Base-by-base conservation (phyloP, 768 basidiomycete species). In the Russula earlei region DNA sequence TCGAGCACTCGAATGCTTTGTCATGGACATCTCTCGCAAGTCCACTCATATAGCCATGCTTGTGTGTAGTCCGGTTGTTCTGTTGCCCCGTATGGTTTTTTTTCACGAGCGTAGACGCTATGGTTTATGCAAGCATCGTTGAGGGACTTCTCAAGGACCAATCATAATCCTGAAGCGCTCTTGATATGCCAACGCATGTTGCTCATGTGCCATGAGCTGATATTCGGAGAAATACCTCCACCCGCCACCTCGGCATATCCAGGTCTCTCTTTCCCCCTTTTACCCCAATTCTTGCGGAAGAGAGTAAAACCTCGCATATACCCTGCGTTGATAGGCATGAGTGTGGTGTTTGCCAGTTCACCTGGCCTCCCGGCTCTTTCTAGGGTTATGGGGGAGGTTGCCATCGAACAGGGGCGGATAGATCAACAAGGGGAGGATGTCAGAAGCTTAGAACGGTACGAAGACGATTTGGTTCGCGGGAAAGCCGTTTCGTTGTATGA, bases 61-160 rank as follows among this genome's bases (percentile, higher is more conserved):
- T 60, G 95, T 96, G 66, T 71, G 94, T 83, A 56, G 41, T 41
- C 27, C 45, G 38, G 34, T 63, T 50, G 48, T 52, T 58, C 56
- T 55, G 50, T 67, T 61, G 45, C 34, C n/a, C 58, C 42, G 19
- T 29, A 60, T 59, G 52, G 52, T 38, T 41, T 57, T 51, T n/a
- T 52, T 22, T 20, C 50, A 47, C 52, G 42, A 42, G 38, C 51
- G 62, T 53, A 94, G 92, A 97, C 96, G 0, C 72, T 99, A 43
- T 98, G 95, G 93, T 96, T 94, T 71, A 94, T 98, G 87, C 96
- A 98, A 79, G 91, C 95, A 15, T 83, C 88, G 25, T 76, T 99
- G 19, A 82, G 81, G 55, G 96, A 99, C 69, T 75, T 97, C 8
- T 78, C 84, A 0, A 64, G 70, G 43, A 59, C 64, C 36, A 76